Conservation (phyloP, 345 rosid species). For the Nephelium lappaceum region DNA sequence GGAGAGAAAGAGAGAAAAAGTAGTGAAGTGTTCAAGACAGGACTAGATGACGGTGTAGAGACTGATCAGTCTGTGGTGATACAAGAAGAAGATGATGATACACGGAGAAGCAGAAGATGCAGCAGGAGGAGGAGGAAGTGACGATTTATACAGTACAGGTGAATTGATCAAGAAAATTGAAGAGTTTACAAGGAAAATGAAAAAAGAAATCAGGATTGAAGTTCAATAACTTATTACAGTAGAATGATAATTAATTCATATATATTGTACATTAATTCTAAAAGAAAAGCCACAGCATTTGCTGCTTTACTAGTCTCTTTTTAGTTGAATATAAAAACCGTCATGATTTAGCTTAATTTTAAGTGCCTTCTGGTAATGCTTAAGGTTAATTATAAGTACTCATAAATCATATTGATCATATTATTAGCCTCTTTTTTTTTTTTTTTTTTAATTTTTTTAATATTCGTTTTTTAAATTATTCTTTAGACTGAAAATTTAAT, state of each 20-base stretch:
- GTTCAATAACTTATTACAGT: constrained; percentile 46
- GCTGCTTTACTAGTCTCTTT: not conserved
- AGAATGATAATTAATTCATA: constrained; percentile 6
- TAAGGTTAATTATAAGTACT: not conserved
- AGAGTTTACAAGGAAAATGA: constrained; percentile 71
- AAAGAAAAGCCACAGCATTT: not conserved
- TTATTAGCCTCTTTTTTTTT: not conserved
- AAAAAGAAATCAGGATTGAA: constrained; percentile 60
- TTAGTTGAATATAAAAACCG: not conserved
- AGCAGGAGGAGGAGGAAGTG: constrained; percentile 15
- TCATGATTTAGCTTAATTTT: no score
- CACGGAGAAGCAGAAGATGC: not conserved
- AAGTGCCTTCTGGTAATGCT: not conserved
- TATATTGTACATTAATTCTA: no score
- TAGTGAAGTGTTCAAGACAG: not conserved
- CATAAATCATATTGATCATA: no score
- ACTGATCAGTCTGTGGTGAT: not conserved
- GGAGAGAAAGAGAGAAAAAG: constrained; percentile 18
- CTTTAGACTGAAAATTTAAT: not conserved
- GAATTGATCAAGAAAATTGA: constrained; percentile 56
- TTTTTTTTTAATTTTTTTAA: not conserved
- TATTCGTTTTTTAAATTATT: not conserved
- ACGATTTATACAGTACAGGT: constrained; percentile 38
- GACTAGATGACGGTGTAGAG: constrained; percentile 14
- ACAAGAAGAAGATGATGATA: constrained; percentile 20